These are phyloP conservation scores for Leptographium flavum DNA, from an alignment of 2,329 filamentous ascomycete genomes.

Conservation along the genomic window DNA sequence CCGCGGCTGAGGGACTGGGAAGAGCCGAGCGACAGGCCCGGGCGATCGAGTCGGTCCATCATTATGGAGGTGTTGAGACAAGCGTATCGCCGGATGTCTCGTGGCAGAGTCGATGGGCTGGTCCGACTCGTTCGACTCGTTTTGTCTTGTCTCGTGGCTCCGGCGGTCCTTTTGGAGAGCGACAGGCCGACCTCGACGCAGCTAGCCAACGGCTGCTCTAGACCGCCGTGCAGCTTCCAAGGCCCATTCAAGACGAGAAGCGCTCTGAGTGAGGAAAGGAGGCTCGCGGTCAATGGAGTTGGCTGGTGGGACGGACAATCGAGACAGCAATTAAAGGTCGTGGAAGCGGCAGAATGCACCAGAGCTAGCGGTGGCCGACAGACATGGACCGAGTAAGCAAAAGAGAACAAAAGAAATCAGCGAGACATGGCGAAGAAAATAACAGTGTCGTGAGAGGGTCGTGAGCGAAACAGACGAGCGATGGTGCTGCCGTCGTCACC, in stretches of 20 bases:
- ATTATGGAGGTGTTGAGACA: neutral
- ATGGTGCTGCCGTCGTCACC: neutral
- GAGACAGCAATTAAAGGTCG: neutral
- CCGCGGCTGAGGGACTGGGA: conserved; percentile 12
- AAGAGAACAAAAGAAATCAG: conserved; percentile 1
- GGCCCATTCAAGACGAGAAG: neutral
- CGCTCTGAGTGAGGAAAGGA: too few relatives aligned
- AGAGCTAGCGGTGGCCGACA: neutral
- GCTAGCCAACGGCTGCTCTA: conserved; percentile 1
- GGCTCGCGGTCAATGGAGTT: neutral
- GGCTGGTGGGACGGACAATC: neutral
- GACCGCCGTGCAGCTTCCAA: neutral
- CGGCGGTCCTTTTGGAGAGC: neutral
- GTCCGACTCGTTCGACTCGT: too few relatives aligned
- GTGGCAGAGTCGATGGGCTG: too few relatives aligned
- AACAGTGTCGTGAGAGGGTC: neutral
- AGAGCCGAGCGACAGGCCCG: conserved; percentile 7
- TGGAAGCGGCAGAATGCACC: neutral
- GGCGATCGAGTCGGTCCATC: conserved; percentile 6
- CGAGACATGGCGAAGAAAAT: neutral
- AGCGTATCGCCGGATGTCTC: neutral
- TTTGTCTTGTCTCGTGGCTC: neutral
- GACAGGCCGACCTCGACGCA: neutral
- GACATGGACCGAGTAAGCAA: neutral
- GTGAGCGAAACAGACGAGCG: neutral